A percentile compares a stretch with the other conserved stretches of the same genome.
These are phyloP conservation scores for Lentinula aciculospora DNA, from an alignment of 768 basidiomycete species.

Conservation along the genomic window DNA sequence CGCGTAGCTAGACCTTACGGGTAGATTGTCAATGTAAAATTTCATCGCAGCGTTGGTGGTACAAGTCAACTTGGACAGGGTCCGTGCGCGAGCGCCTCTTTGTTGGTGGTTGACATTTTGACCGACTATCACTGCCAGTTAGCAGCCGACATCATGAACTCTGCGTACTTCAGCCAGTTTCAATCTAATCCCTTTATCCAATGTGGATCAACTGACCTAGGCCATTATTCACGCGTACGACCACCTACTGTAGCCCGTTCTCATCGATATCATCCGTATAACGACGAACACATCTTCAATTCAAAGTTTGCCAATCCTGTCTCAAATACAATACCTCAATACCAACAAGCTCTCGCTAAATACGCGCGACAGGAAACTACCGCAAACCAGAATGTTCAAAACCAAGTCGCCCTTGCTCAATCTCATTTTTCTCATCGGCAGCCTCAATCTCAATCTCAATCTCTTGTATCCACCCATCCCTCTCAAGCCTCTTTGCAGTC, in stretches of 20 bases:
- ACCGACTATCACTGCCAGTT: too few species aligned
- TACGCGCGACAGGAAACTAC: neutral
- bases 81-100: neutral
- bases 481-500: neutral
- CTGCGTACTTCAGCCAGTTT: neutral
- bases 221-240: neutral
- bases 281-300: neutral
- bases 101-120: too few species aligned
- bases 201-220: neutral
- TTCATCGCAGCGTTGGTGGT: constrained; percentile 49
- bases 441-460: neutral
- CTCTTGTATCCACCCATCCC: neutral
- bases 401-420: neutral
- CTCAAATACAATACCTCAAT: neutral
- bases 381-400: neutral
- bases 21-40: constrained; percentile 77
- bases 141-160: neutral
- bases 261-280: neutral
- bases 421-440: neutral
- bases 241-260: neutral
- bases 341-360: neutral
- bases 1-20: constrained; percentile 37
- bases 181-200: neutral
- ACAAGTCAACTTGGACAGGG: neutral
- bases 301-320: neutral